Conservation (phyloP, 495 filamentous ascomycete species). For the Evansstolkia leycettana region DNA sequence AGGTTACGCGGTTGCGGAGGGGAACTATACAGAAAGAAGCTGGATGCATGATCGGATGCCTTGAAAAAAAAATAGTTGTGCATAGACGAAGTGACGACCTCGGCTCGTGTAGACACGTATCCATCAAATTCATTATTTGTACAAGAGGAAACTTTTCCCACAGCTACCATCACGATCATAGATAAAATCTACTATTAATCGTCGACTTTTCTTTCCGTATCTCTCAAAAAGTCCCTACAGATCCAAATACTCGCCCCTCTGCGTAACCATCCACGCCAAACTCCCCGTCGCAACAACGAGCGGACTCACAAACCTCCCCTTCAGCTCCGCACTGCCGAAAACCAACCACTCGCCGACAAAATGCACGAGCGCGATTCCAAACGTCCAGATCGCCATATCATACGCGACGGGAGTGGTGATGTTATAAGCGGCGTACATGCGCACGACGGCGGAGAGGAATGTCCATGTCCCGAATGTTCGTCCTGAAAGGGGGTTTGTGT, state of each 20-base stretch:
- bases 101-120: too few relatives aligned
- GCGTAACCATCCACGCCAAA: slow-evolving; percentile 69
- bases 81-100: too few relatives aligned
- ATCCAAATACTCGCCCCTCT: slow-evolving; percentile 33
- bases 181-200: too few relatives aligned
- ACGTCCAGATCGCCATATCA: slow-evolving; percentile 68
- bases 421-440: slow-evolving; percentile 79
- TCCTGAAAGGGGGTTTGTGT: slow-evolving; percentile 50
- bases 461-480: slow-evolving; percentile 93
- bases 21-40: slow-evolving; percentile 66
- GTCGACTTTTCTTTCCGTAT: too few relatives aligned
- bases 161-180: too few relatives aligned
- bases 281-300: slow-evolving; percentile 58
- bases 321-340: slow-evolving; percentile 59
- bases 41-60: slow-evolving; percentile 28
- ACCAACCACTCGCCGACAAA: slow-evolving; percentile 72
- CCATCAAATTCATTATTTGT: too few relatives aligned
- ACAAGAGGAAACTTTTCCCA: too few relatives aligned
- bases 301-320: slow-evolving; percentile 57
- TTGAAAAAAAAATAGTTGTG: too few relatives aligned
- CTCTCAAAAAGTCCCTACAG: not conserved
- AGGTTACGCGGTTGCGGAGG: slow-evolving; percentile 64
- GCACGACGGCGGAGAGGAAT: slow-evolving; percentile 58
- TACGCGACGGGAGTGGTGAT: slow-evolving; percentile 60
- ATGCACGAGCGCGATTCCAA: slow-evolving; percentile 64